Conservation (phyloP, 495 filamentous ascomycete species). For the Penicillium chermesinum region DNA sequence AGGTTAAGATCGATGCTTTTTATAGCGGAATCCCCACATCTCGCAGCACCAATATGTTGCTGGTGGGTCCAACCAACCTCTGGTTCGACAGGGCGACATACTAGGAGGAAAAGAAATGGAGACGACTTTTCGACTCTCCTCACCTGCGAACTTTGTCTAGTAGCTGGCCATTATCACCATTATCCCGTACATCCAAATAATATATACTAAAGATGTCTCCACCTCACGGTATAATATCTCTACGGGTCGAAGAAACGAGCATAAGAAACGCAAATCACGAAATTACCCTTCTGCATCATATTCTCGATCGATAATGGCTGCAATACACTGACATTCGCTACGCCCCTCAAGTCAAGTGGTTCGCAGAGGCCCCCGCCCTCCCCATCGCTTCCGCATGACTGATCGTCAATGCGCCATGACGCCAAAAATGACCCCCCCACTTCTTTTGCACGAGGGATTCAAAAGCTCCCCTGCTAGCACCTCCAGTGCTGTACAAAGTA, state of each 20-base stretch:
- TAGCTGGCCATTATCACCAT: too few relatives aligned
- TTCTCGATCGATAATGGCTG: neutral
- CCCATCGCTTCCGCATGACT: conserved; percentile 9
- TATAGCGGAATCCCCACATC: too few relatives aligned
- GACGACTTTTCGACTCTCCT: too few relatives aligned
- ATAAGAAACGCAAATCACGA: neutral
- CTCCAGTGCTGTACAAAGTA: neutral
- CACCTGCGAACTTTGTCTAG: too few relatives aligned
- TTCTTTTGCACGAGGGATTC: neutral
- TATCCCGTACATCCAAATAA: too few relatives aligned
- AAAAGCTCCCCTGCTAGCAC: neutral
- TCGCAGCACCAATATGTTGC: too few relatives aligned
- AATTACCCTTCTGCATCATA: neutral
- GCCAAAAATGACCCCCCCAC: neutral
- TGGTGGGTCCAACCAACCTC: too few relatives aligned
- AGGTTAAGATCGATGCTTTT: too few relatives aligned
- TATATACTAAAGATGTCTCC: too few relatives aligned
- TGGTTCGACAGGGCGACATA: too few relatives aligned
- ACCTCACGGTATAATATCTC: too few relatives aligned
- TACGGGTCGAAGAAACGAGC: neutral
- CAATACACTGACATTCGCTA: neutral
- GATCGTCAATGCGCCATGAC: conserved; percentile 12
- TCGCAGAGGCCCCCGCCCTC: conserved; percentile 4
- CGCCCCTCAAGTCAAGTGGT: conserved; percentile 13
- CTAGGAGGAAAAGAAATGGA: too few relatives aligned